phyloP scores from a whole-genome alignment of 2,329 filamentous ascomycete genomes.

The Ceratocystis harringtonii region DNA sequence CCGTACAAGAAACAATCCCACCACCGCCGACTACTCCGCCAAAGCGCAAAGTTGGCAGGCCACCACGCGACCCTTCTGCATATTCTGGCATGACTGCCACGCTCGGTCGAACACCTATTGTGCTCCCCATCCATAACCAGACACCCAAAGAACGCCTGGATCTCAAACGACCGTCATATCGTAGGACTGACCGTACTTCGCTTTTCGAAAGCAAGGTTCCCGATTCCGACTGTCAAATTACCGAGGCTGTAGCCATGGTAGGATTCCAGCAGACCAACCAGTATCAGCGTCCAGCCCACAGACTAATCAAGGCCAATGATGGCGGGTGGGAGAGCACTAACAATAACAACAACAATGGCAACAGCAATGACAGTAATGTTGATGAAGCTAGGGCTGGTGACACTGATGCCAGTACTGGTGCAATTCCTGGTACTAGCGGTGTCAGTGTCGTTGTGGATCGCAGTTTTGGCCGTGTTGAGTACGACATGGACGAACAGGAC shows the following conservation, averaged over 20 bases:
- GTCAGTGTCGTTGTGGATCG: conserved; percentile 20
- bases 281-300: conserved; percentile 62
- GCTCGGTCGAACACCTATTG: conserved; percentile 40
- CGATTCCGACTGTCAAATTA: conserved; percentile 80
- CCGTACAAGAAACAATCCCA: background rate
- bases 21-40: conserved; percentile 26
- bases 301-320: conserved; percentile 50
- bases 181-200: conserved; percentile 63
- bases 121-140: conserved; percentile 63
- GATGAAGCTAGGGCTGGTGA: no score
- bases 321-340: conserved; percentile 43
- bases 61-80: conserved; percentile 36
- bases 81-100: conserved; percentile 32
- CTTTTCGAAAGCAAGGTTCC: conserved; percentile 72
- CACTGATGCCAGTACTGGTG: no score
- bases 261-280: conserved; percentile 92
- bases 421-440: no score
- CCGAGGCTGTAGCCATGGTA: conserved; percentile 89
- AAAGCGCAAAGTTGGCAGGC: conserved; percentile 31
- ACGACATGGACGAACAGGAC: conserved; percentile 99
- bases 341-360: conserved; percentile 17
- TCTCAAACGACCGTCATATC: conserved; percentile 59
- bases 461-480: conserved; percentile 70
- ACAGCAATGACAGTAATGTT: conserved; percentile 14
- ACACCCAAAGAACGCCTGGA: conserved; percentile 69